phyloP scores from a whole-genome alignment of 2,329 filamentous ascomycete species.

The Fusarium sp. region DNA sequence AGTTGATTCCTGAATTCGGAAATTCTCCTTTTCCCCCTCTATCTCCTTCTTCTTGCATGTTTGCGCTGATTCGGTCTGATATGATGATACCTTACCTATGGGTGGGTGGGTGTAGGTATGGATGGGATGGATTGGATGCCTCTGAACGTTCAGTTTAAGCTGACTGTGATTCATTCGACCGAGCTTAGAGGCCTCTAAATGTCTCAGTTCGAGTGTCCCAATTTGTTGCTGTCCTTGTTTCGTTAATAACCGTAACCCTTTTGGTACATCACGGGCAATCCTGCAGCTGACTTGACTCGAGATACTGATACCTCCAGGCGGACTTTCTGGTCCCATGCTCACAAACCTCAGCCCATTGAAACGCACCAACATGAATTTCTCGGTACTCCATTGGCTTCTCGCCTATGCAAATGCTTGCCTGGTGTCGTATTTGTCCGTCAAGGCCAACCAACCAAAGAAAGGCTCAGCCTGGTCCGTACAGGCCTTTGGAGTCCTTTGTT shows the following conservation, averaged over 20 bases:
- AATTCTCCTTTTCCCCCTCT: conserved; percentile 13
- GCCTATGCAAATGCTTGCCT: conserved; percentile 24
- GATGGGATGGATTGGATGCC: neutral
- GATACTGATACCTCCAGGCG: neutral
- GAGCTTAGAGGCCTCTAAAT: conserved; percentile 29
- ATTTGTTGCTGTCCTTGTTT: conserved; percentile 35
- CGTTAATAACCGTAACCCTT: conserved; percentile 24
- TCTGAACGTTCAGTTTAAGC: conserved; percentile 3
- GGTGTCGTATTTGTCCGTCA: conserved; percentile 17
- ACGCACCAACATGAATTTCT: conserved; percentile 36
- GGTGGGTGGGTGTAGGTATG: neutral
- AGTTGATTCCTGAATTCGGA: conserved; percentile 36
- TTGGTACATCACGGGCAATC: conserved; percentile 35
- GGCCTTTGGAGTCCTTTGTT: conserved; percentile 11
- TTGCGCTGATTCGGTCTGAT: conserved; percentile 9
- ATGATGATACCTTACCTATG: neutral
- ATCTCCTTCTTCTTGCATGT: conserved; percentile 1
- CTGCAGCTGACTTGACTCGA: conserved; percentile 40
- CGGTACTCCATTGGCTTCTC: conserved; percentile 35
- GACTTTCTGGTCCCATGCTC: conserved; percentile 33
- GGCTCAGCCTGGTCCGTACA: conserved; percentile 28
- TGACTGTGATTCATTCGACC: conserved; percentile 19
- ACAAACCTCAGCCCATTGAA: conserved; percentile 32
- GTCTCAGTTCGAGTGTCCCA: conserved; percentile 38
- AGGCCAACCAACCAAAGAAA: conserved; percentile 12